Percentiles rank a stretch among this genome's conserved stretches.
Evolutionary conservation across 768 basidiomycete species (phyloP).

Genomic region (Ephemerocybe angulata): DNA sequence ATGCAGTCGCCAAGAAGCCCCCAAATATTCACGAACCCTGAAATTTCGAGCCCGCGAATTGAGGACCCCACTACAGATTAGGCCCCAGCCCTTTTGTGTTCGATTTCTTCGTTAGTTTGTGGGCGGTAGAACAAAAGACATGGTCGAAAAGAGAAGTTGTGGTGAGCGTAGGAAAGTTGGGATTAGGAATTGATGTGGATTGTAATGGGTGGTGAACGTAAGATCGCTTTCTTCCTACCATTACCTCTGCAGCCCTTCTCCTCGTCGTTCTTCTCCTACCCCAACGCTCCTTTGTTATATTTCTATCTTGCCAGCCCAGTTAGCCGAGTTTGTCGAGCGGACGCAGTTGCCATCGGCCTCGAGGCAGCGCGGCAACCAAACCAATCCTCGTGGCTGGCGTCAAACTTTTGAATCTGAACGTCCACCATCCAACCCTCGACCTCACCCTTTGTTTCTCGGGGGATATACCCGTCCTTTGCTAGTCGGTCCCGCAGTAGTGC

Average conservation of each 20-base stretch:
- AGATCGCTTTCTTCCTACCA: neutral
- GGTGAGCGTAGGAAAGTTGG: neutral
- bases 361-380: neutral
- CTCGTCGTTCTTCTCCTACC: slow-evolving; percentile 2
- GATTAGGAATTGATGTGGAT: neutral
- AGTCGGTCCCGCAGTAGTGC: neutral
- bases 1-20: too few species aligned
- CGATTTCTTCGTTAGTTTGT: neutral
- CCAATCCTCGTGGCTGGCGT: slow-evolving; percentile 1
- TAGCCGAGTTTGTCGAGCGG: neutral
- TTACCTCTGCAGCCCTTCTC: neutral
- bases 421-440: neutral
- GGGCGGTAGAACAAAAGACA: slow-evolving; percentile 2
- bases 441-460: neutral
- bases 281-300: slow-evolving; percentile 2
- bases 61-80: too few species aligned
- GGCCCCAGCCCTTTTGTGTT: too few species aligned
- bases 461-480: neutral
- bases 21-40: too few species aligned
- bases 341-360: neutral
- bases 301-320: too few species aligned
- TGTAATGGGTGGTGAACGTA: neutral
- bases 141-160: neutral
- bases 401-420: slow-evolving; percentile 3
- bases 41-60: too few species aligned